A percentile compares a stretch with the other conserved stretches of the same genome.
Evolutionary conservation across 2,329 filamentous ascomycete species (phyloP).

Genomic region (Fusarium xyrophilum): DNA sequence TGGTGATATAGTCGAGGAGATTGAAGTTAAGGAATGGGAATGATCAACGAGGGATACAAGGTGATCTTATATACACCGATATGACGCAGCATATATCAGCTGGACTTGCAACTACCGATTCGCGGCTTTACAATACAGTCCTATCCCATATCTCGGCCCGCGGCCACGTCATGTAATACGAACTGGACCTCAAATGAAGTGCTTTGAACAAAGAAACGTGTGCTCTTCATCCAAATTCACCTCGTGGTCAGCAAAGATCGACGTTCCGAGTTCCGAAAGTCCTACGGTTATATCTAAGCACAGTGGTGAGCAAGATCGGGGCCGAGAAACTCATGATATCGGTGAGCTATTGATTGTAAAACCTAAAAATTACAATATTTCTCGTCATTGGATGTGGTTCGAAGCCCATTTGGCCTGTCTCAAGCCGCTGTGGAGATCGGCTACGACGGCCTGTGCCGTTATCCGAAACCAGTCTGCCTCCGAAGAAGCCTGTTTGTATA

Average conservation of each 20-base stretch:
- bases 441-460: background rate
- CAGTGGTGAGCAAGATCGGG: accelerated
- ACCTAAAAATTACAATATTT: accelerated
- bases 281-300: accelerated
- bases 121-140: background rate
- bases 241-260: background rate
- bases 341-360: background rate
- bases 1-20: accelerated
- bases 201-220: accelerated
- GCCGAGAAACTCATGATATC: no score
- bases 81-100: background rate
- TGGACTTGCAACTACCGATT: no score
- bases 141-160: background rate
- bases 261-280: background rate
- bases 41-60: accelerated
- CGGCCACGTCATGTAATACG: background rate
- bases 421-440: background rate
- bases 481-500: no score
- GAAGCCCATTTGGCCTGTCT: background rate
- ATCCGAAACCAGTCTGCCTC: background rate
- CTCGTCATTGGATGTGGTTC: background rate
- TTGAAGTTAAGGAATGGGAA: accelerated
- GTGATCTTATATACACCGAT: background rate
- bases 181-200: background rate
- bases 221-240: no score